phyloP scores from a whole-genome alignment of 495 filamentous ascomycete species.

The Penicillium odoratum region DNA sequence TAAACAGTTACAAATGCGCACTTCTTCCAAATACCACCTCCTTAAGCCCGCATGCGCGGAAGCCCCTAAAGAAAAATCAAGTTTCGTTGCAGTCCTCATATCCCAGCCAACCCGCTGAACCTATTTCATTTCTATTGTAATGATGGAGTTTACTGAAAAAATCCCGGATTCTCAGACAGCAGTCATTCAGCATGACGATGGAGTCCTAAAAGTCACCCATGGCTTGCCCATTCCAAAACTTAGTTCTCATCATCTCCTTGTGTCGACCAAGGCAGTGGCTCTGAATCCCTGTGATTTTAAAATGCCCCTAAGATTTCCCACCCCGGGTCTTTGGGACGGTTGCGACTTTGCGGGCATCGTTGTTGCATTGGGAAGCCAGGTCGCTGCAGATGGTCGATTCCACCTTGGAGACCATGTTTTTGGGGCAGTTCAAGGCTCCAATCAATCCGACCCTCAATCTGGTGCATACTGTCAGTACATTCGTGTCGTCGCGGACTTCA shows the following conservation, averaged over 20 bases:
- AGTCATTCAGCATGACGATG: constrained; percentile 25
- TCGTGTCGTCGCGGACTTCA: constrained; percentile 22
- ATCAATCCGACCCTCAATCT: constrained; percentile 25
- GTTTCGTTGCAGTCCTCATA: background rate
- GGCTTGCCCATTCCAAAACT: constrained; percentile 24
- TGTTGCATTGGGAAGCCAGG: constrained; percentile 27
- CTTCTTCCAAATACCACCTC: background rate
- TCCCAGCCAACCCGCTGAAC: background rate
- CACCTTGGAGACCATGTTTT: constrained; percentile 30
- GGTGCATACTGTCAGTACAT: constrained; percentile 43
- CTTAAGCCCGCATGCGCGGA: background rate
- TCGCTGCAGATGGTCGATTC: constrained; percentile 19
- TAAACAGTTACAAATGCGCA: background rate
- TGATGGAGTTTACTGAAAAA: background rate
- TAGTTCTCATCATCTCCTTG: constrained; percentile 23
- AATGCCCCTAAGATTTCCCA: constrained; percentile 34
- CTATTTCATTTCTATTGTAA: background rate
- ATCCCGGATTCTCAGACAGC: constrained; percentile 19
- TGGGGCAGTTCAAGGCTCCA: constrained; percentile 37
- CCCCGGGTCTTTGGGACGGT: constrained; percentile 36
- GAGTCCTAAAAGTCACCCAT: constrained; percentile 17
- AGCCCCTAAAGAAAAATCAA: too few species aligned
- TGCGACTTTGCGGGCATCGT: constrained; percentile 48
- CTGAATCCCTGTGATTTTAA: constrained; percentile 52
- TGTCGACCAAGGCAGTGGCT: constrained; percentile 37